Evolutionary conservation across 352 stramenopile genomes (phyloP).

Genomic region (Pilasporangium apinafurcum): DNA sequence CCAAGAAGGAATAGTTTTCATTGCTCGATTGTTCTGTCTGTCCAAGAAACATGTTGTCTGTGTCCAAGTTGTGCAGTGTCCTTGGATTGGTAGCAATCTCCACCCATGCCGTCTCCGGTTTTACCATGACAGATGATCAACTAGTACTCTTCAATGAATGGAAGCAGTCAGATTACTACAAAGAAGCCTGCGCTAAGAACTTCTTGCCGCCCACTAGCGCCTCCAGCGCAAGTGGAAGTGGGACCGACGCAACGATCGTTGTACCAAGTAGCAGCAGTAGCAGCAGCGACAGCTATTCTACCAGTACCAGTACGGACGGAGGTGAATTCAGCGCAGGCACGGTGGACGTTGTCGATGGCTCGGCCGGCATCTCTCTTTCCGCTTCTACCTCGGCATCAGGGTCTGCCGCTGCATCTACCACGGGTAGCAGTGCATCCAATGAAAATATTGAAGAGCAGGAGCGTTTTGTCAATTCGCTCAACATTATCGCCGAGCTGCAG

Average conservation of each 20-base stretch:
- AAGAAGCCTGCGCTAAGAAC: constrained; percentile 16
- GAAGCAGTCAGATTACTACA: constrained; percentile 32
- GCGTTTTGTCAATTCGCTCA: constrained; percentile 36
- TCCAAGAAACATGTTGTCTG: no score
- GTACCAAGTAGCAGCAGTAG: background rate
- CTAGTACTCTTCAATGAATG: constrained; percentile 25
- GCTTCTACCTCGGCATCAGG: background rate
- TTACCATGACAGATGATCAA: constrained; percentile 5
- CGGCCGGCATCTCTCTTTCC: no score
- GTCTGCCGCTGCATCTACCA: background rate
- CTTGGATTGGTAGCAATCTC: constrained; percentile 13
- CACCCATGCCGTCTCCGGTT: constrained; percentile 5
- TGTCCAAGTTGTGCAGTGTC: constrained; percentile 13
- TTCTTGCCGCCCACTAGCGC: constrained; percentile 11
- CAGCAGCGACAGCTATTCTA: background rate
- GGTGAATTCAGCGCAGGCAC: no score
- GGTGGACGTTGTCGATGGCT: constrained; percentile 14
- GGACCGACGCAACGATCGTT: constrained; percentile 8
- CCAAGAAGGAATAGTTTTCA: no score
- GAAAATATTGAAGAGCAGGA: constrained; percentile 26
- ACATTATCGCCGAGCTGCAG: constrained; percentile 29
- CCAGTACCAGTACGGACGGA: constrained; percentile 1
- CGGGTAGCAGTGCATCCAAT: background rate
- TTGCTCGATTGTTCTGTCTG: no score
- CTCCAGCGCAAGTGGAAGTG: constrained; percentile 2